Evolutionary conservation across 257 asterid genomes (phyloP), one percentile per base, ranked within the genome.

Genomic region (Mitragyna speciosa): DNA sequence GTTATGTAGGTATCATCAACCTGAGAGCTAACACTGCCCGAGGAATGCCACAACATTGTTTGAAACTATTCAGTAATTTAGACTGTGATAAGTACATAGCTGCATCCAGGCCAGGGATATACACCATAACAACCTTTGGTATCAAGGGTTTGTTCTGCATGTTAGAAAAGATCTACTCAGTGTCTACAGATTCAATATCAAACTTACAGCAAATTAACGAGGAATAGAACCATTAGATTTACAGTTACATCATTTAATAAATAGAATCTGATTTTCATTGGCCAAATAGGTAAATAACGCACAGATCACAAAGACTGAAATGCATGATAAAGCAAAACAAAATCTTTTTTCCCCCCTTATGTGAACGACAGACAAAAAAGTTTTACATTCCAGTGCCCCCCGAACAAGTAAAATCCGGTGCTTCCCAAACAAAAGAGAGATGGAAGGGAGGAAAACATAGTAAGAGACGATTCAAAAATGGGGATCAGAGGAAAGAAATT

Each of bases 101-200:
- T 51, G 98, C 97, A 86, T 92, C 98, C 85, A 96, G 97, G 77
- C 99, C 98, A 79, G 97, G 98, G 83, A 94, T 75, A 88, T 96
- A 93, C 64, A 95, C 90, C 97, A 95, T 91, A 78, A 94, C 93
- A 69, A 95, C 97, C 83, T 93, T 95, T 76, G 96, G 92, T 82
- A 95, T 95, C 80, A 95, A 84, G 59, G 98, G 98, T 79, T 90
- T 95, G 90, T 95, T 93, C 98, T 93, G 95, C 95, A 90, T 45
- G 77, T 78, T 59, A 79, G 33, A 70, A 67, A 45, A 72, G 52
- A 54, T 22, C 19, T 54, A 78, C n/a, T 81, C 48, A 86, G 85
- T 51, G 19, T 68, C 75, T 24, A 30, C 20, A 65, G 61, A 28
- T 59, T 67, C 6, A 75, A 77, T 70, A 28, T 15, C 10, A 58